These are phyloP conservation scores for Ascochyta viciae-villosae DNA, from an alignment of 2,329 filamentous ascomycete genomes.

Conservation along the genomic window DNA sequence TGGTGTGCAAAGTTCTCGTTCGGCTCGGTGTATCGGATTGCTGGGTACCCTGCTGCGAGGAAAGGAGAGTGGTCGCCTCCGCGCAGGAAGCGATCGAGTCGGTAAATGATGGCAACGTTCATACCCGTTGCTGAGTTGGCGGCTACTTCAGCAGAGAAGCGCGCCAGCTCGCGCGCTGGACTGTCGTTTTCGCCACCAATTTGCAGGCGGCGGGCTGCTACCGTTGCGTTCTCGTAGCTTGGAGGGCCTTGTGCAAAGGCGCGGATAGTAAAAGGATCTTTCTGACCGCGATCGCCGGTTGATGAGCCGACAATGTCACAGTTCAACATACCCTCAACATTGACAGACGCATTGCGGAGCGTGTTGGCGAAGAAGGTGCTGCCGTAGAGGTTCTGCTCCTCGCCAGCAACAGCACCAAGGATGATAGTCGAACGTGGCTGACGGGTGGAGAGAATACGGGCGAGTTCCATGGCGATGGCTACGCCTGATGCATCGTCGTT, in stretches of 20 bases:
- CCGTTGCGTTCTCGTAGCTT: conserved; percentile 51
- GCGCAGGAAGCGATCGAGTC: conserved; percentile 63
- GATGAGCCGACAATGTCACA: conserved; percentile 65
- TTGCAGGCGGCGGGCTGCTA: conserved; percentile 50
- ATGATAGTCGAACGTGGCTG: conserved; percentile 61
- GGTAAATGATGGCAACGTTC: conserved; percentile 64
- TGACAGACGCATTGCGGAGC: conserved; percentile 58
- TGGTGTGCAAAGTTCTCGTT: conserved; percentile 65
- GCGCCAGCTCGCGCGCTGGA: conserved; percentile 62
- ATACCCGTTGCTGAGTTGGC: conserved; percentile 61
- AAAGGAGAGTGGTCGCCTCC: conserved; percentile 65
- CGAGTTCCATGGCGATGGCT: conserved; percentile 63
- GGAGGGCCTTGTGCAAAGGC: conserved; percentile 61
- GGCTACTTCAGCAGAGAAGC: conserved; percentile 63
- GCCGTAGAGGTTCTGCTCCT: conserved; percentile 65
- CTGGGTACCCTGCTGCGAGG: conserved; percentile 62
- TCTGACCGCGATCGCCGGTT: conserved; percentile 54
- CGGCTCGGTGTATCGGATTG: conserved; percentile 64
- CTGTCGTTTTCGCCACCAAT: conserved; percentile 61
- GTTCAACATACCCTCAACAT: conserved; percentile 65
- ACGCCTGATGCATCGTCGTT: conserved; percentile 66
- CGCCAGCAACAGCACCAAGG: conserved; percentile 64
- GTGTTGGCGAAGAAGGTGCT: conserved; percentile 60
- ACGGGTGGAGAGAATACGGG: conserved; percentile 58
- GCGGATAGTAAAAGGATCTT: conserved; percentile 61